A percentile compares a stretch with the other conserved stretches of the same genome.
Conservation (phyloP, 345 rosid species). For the Mallotus nudiflorus region DNA sequence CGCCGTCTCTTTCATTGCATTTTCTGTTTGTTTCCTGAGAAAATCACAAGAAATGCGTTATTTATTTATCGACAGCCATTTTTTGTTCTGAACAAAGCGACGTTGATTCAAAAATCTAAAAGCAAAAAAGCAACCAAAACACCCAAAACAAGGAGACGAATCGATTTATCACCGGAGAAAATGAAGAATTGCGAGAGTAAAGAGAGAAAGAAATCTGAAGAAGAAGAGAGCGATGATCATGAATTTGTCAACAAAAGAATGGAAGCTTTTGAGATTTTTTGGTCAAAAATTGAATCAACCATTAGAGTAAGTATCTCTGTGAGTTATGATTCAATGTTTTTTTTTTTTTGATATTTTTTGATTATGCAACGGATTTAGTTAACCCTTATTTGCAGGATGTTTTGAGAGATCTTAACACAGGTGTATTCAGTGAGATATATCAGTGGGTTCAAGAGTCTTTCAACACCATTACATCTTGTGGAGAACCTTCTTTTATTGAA, state of each 20-base stretch:
- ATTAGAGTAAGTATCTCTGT: conserved; percentile 41
- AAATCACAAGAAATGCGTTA: neutral
- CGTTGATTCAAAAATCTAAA: conserved; percentile 30
- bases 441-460: conserved; percentile 74
- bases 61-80: conserved; percentile 50
- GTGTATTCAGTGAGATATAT: conserved; percentile 57
- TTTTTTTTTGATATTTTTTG: neutral
- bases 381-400: conserved; percentile 59
- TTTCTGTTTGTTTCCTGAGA: conserved; percentile 9
- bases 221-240: conserved; percentile 30
- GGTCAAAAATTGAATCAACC: conserved; percentile 63
- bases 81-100: conserved; percentile 58
- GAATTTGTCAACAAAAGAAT: conserved; percentile 32
- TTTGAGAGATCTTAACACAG: conserved; percentile 50
- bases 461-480: conserved; percentile 43
- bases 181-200: conserved; percentile 28
- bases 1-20: neutral
- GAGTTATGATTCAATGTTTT: neutral
- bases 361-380: neutral
- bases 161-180: conserved; percentile 42
- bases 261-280: conserved; percentile 62
- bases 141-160: conserved; percentile 48
- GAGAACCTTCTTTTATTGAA: conserved; percentile 41
- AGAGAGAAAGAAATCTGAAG: conserved; percentile 28
- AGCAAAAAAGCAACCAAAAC: conserved; percentile 36